Evolutionary conservation across 192 early-diverging fungal species (phyloP), one percentile per base, ranked within the genome.

Genomic region (Chytriomyces hyalinus): DNA sequence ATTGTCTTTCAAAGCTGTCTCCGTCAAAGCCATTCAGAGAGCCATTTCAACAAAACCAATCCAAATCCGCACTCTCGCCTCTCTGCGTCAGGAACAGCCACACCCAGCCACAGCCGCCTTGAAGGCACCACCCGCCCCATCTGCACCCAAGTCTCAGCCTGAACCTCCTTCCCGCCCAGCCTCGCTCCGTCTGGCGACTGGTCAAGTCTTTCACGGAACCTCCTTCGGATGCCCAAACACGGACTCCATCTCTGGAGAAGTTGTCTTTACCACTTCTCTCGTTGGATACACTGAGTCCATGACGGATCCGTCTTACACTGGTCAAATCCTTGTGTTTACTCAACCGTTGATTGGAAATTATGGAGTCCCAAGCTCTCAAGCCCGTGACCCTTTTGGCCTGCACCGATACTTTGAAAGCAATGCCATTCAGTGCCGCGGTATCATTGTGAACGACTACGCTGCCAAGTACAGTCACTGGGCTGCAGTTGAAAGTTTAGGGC

Each of bases 281-380:
- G 97, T 97, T 13, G 96, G 96, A 44, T 98, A 98, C 85, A 94
- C 96, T 13, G 96, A 98, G 83, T 95, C 93, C 6, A 95, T 98
- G 95, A 97, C 94, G 61, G 96, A 98, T 78, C 96, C 96, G 7
- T 97, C 95, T n/a, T 98, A 98, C 84, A 85, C 84, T 50, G 96
- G 96, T 51, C 96, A 98, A 85, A 95, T 98, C 68, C 89, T 98
- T 26, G 94, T 95, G 6, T 96, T 98, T 68, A 96, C 96, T n/a
- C 95, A 96, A 81, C 96, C 96, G 26, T 83, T 98, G 51, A 91
- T 97, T 78, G 96, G 96, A 81, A 98, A 98, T 88, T 97, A 98
- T 82, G 96, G 96, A 76, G 95, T 98, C 3, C 96, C 96, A 9
- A 82, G 85, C 6, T 57, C 24, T 45, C 78, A 87, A 60, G 81